These are phyloP conservation scores for Magnolia sinica DNA, from an alignment of 164 flowering plant genomes.

Conservation along the genomic window DNA sequence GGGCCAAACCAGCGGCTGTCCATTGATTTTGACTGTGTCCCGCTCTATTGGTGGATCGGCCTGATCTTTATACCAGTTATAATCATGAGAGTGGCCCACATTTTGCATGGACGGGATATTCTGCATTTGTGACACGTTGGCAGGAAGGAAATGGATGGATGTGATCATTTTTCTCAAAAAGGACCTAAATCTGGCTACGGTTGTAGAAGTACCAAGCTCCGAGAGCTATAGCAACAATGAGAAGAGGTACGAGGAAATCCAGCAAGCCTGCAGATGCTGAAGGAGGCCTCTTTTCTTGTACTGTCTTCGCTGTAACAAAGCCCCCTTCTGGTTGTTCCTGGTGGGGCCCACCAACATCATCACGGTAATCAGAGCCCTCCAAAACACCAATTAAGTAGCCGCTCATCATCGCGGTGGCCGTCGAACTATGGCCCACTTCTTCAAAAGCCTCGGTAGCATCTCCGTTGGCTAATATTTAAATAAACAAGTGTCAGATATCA, in stretches of 20 bases:
- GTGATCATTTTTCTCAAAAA: neutral
- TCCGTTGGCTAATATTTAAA: constrained; percentile 17
- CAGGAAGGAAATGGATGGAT: neutral
- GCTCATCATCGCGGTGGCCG: constrained; percentile 20
- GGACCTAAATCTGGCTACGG: neutral
- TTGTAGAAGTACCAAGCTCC: constrained; percentile 14
- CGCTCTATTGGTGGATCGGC: too few relatives aligned
- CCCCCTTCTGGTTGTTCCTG: neutral
- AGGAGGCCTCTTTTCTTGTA: neutral
- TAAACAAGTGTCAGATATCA: neutral
- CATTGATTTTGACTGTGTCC: too few relatives aligned
- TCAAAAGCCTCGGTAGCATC: constrained; percentile 22
- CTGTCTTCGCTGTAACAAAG: neutral
- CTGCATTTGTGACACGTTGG: neutral
- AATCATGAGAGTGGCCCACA: neutral
- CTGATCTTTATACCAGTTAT: too few relatives aligned
- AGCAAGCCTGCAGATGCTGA: neutral
- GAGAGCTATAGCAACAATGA: constrained; percentile 9
- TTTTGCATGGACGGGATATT: neutral
- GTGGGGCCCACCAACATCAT: neutral
- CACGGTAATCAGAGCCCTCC: neutral
- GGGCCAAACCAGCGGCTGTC: too few relatives aligned
- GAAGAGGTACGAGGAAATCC: constrained; percentile 1
- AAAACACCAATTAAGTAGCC: constrained; percentile 18
- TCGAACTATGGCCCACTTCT: constrained; percentile 21